These are phyloP conservation scores for Ananas comosus DNA, from an alignment of 176 grass and related monocot genomes.

Conservation along the genomic window DNA sequence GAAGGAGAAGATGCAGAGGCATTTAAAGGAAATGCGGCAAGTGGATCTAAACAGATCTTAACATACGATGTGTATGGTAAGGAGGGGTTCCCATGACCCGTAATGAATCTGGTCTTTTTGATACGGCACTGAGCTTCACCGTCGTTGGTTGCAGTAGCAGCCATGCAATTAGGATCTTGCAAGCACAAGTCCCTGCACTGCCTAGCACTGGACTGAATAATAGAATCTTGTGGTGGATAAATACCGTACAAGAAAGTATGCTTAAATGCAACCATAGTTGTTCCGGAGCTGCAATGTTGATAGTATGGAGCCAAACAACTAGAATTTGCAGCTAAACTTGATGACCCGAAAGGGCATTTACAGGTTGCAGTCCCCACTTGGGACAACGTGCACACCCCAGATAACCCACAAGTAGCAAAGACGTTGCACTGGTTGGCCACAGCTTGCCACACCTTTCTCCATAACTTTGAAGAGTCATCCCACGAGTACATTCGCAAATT, in stretches of 20 bases:
- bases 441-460: constrained; percentile 6
- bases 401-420: constrained; percentile 2
- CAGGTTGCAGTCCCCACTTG: neutral
- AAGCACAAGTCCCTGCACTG: constrained; percentile 4
- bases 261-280: constrained; percentile 2
- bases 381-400: neutral
- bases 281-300: neutral
- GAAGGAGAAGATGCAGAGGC: constrained; percentile 1
- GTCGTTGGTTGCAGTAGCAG: constrained; percentile 2
- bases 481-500: constrained; percentile 11
- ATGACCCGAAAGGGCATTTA: constrained; percentile 3
- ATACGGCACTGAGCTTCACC: constrained; percentile 1
- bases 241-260: constrained; percentile 3
- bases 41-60: constrained; percentile 1
- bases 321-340: neutral
- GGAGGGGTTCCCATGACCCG: neutral
- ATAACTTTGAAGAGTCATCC: constrained; percentile 3
- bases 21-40: constrained; percentile 1
- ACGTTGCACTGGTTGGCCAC: constrained; percentile 3
- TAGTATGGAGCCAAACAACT: constrained; percentile 9
- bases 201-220: neutral
- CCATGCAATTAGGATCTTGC: neutral
- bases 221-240: constrained; percentile 3
- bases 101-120: constrained; percentile 8
- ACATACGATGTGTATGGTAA: neutral